Evolutionary conservation across 2,329 filamentous ascomycete genomes (phyloP).

Genomic region (Fusarium sp.): DNA sequence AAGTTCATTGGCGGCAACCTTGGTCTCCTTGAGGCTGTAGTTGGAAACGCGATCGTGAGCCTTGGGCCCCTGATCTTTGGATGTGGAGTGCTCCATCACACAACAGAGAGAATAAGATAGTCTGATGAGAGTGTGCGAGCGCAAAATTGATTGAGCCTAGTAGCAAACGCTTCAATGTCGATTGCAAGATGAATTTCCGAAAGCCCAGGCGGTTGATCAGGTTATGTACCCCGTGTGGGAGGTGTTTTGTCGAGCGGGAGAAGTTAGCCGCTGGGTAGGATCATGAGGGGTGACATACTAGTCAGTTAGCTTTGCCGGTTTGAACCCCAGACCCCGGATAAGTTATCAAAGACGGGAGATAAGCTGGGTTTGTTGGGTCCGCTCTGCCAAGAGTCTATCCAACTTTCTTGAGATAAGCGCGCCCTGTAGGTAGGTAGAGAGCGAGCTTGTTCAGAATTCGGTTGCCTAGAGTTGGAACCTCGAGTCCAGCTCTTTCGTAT

Average conservation of each 20-base stretch:
- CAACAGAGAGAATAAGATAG: not conserved
- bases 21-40: constrained; percentile 17
- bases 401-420: not conserved
- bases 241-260: not conserved
- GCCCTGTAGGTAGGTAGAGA: not conserved
- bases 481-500: not conserved
- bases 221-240: constrained; percentile 1
- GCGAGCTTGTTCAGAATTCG: not conserved
- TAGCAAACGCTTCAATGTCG: not conserved
- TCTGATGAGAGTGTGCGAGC: not conserved
- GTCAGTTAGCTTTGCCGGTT: not conserved
- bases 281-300: not conserved
- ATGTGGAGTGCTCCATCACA: not conserved
- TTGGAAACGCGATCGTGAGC: constrained; percentile 4
- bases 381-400: constrained; percentile 1
- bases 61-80: constrained; percentile 1
- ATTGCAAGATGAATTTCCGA: not conserved
- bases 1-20: not conserved
- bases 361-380: not conserved
- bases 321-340: constrained; percentile 1
- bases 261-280: not conserved
- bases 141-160: not conserved
- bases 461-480: not conserved
- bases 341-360: not conserved
- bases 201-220: not conserved